A percentile compares a stretch with the other conserved stretches of the same genome.
Conservation (phyloP, 148 eudicot species). For the Cornus suecica region DNA sequence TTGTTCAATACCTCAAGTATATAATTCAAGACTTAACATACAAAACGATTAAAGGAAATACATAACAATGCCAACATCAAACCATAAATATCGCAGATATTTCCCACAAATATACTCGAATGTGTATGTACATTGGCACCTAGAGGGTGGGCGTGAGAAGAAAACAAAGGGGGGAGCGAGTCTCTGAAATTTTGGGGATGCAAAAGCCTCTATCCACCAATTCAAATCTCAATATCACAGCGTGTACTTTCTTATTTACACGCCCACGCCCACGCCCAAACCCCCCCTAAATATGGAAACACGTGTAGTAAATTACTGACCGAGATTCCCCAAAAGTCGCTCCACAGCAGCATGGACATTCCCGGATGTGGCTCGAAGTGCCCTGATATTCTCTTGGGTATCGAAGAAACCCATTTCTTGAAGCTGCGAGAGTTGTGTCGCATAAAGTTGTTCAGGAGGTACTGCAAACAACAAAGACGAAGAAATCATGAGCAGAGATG, state of each 20-base stretch:
- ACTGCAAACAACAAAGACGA: slow-evolving; percentile 30
- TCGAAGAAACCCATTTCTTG: slow-evolving; percentile 99
- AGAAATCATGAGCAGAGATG: not conserved
- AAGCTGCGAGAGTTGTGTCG: slow-evolving; percentile 83
- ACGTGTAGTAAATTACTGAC: slow-evolving; percentile 37
- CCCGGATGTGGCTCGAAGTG: slow-evolving; percentile 80
- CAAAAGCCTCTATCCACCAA: slow-evolving; percentile 24
- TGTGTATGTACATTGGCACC: slow-evolving; percentile 41
- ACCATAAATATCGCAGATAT: slow-evolving; percentile 15
- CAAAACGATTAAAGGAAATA: too few relatives aligned
- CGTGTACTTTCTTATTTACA: slow-evolving; percentile 35
- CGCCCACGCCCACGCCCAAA: slow-evolving; percentile 12
- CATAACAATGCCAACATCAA: not conserved
- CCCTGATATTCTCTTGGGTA: slow-evolving; percentile 81
- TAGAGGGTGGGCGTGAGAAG: not conserved
- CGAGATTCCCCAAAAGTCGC: slow-evolving; percentile 72
- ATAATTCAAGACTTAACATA: not conserved
- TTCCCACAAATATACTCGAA: slow-evolving; percentile 26
- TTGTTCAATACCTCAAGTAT: not conserved
- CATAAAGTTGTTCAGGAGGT: slow-evolving; percentile 95
- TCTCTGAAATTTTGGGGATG: not conserved
- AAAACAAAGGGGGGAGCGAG: not conserved
- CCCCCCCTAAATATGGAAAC: not conserved
- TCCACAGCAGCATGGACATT: slow-evolving; percentile 97
- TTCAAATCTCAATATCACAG: slow-evolving; percentile 19